These are phyloP conservation scores for Nicotiana paniculata DNA, from an alignment of 257 asterid genomes.

Conservation along the genomic window DNA sequence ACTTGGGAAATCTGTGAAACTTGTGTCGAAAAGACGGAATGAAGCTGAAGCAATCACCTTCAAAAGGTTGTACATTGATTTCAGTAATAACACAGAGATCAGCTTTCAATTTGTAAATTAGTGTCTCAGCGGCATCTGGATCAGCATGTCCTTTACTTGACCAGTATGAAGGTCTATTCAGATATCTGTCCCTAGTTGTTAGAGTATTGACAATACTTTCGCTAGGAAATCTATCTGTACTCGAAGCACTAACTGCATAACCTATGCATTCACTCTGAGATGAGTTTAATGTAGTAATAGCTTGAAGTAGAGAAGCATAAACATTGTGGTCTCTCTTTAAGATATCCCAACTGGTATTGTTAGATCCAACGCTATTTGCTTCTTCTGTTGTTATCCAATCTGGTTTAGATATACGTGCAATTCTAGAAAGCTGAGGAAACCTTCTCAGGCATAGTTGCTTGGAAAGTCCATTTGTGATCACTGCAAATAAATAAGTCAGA, in stretches of 20 bases:
- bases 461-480: slow-evolving; percentile 46
- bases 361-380: slow-evolving; percentile 22
- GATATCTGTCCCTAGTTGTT: slow-evolving; percentile 44
- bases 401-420: slow-evolving; percentile 25
- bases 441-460: slow-evolving; percentile 47
- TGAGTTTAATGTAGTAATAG: slow-evolving; percentile 37
- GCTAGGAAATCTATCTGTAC: slow-evolving; percentile 64
- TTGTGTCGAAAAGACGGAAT: background rate
- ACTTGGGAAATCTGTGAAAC: background rate
- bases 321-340: slow-evolving; percentile 48
- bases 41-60: slow-evolving; percentile 36
- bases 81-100: slow-evolving; percentile 68
- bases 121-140: slow-evolving; percentile 65
- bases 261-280: slow-evolving; percentile 44
- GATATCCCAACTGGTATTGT: slow-evolving; percentile 24
- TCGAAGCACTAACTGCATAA: slow-evolving; percentile 66
- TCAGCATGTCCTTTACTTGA: slow-evolving; percentile 76
- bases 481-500: slow-evolving; percentile 36
- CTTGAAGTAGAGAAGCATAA: slow-evolving; percentile 55
- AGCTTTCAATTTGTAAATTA: slow-evolving; percentile 53
- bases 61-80: slow-evolving; percentile 66
- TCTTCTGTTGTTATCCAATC: slow-evolving; percentile 7
- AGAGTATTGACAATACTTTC: slow-evolving; percentile 68
- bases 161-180: slow-evolving; percentile 64
- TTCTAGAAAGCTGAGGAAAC: slow-evolving; percentile 52